Base-by-base conservation (phyloP, 148 eudicot genomes). In the Vaccinium darrowii region DNA sequence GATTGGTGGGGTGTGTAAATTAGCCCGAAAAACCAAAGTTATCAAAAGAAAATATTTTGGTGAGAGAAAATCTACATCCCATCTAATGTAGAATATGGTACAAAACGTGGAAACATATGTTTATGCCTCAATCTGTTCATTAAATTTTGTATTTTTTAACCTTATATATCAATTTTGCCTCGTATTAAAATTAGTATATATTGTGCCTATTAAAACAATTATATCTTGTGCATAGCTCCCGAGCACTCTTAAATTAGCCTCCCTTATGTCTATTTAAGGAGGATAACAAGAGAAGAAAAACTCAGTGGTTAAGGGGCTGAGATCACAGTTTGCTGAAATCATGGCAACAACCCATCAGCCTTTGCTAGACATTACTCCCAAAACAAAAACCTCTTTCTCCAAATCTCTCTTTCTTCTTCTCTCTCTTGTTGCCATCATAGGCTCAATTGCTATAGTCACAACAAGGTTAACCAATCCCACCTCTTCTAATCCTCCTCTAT, bases 271-370 rank as follows among this genome's bases (percentile, higher is more conserved):
- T 36, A 80, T 80, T 80, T 80, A 80, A 80, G 54, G 83, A 80
- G 15, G 47, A 43, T 23, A 79, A 13, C 0, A 27, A 50, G 3
- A 13, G 30, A 51, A 9, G 81, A 27, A 4, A 23, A 11, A 30
- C 50, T 14, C 50, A 79, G 33, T 16, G 33, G 15, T 3, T 3
- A 27, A 67, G 16, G 21, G 39, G 15, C 82, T 4, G 43, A 53
- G 63, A 78, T 21, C 67, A 56, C 82, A 18, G 6, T 52, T 16
- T 21, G 43, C 54, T 7, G 19, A 39, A 57, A 85, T 57, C 73
- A 85, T 85, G 87, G 76, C 84, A 80, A 54, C 65, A 57, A 58
- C 50, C 49, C 39, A 57, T 65, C 87, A 85, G 39, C 86, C 87
- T 43, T 79, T 88, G 63, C 84, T 88, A 9, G 78, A 51, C 67